Base-by-base conservation (phyloP, 1,139 yeast genomes). In the Yamadazyma sp. region DNA sequence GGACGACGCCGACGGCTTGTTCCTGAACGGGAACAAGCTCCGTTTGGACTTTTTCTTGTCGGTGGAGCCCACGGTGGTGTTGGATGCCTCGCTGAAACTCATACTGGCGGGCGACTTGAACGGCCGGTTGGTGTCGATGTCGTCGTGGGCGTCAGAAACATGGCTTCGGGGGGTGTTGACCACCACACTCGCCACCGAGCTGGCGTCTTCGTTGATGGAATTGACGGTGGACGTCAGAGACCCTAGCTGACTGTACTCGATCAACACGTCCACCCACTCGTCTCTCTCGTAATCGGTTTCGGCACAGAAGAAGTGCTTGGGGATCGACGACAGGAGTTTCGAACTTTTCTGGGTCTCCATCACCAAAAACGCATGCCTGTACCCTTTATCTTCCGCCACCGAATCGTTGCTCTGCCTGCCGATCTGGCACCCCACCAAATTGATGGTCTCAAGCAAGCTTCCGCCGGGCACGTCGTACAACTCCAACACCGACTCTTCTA, bases 281-380 rank as follows among this genome's bases (percentile, higher is more conserved):
- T 87, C 95, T 39, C 96, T 76, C 52, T 88, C 96, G 25, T 69
- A 73, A 39, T 85, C 87, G 1, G 85, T 79, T 58, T 89, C 96
- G 2, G 95, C 88, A 61, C 95, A 88, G 45, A 89, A 74, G 38
- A 82, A 77, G 58, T 86, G 89, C 43, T 80, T 81, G 2, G 79
- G 75, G 27, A 56, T 59, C 2, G 79, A 67, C 16, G 74, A 66
- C 1, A 83, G 72, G n/a, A 77, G 62, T 36, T 78, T 75, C 20
- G 79, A 71, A 36, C 66, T 59, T 50, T 78, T 80, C 45, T 74
- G 77, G 5, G 77, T 73, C 55, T 87, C 96, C 64, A 78, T 69
- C 1, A 88, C 67, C 30, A 84, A 69, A 54, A 88, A 84, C 0
- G 92, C 95, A 63, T 87, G 91, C 42, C 87, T 70, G 40, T 82